A percentile compares a stretch with the other conserved stretches of the same genome.
Evolutionary conservation across 306 rosid species (phyloP).

Genomic region (Chamaecrista fasciculata): DNA sequence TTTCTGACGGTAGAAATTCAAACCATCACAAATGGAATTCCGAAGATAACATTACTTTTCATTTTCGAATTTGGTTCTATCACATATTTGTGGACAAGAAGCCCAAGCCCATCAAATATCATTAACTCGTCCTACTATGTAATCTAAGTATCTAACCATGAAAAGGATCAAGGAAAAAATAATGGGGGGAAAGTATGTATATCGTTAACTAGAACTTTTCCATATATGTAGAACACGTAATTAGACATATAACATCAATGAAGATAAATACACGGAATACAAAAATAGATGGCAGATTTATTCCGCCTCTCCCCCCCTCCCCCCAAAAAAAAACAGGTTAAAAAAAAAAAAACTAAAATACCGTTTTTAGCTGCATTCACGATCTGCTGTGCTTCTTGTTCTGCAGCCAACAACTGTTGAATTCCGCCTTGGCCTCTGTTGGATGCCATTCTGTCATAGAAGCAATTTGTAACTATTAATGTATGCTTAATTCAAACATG

Average conservation of each 20-base stretch:
- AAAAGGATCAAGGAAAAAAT: background rate
- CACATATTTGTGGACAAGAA: background rate
- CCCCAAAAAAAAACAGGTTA: no score
- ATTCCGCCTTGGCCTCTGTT: conserved; percentile 90
- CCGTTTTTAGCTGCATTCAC: conserved; percentile 90
- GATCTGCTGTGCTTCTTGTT: conserved; percentile 95
- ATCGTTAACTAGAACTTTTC: no score
- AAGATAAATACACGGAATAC: background rate
- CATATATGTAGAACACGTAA: background rate
- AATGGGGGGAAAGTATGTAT: background rate
- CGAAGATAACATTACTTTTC: background rate
- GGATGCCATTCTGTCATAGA: conserved; percentile 68
- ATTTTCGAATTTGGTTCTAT: background rate
- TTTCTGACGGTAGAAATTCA: conserved; percentile 47
- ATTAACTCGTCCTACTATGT: background rate
- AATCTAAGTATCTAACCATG: no score
- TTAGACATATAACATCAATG: background rate
- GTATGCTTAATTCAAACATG: no score
- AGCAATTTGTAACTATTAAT: background rate
- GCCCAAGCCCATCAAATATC: background rate
- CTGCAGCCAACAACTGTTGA: conserved; percentile 95
- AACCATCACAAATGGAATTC: background rate
- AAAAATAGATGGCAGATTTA: conserved; percentile 1
- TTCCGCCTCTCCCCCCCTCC: no score
- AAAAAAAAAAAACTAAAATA: conserved; percentile 21